phyloP scores from a whole-genome alignment of 805 yeast genomes.

The Tetrapisispora fleetii region DNA sequence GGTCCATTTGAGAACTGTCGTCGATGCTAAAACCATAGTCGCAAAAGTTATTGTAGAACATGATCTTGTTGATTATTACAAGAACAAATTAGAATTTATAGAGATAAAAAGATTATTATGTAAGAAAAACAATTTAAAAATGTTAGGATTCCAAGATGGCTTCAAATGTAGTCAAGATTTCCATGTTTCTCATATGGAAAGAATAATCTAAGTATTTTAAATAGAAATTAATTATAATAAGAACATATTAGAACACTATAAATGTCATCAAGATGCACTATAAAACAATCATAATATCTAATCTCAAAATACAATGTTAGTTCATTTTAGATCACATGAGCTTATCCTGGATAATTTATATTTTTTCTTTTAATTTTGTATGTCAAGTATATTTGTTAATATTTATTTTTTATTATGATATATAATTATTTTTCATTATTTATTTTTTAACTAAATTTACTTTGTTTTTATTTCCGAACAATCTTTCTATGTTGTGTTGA shows the following conservation, averaged over 20 bases:
- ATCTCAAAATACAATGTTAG: too few relatives aligned
- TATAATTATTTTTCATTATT: too few relatives aligned
- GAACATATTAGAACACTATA: too few relatives aligned
- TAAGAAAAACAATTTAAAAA: conserved; percentile 15
- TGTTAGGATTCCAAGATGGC: conserved; percentile 31
- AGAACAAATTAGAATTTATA: conserved; percentile 31
- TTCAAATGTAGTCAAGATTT: conserved; percentile 34
- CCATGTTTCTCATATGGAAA: conserved; percentile 26
- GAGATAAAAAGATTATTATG: conserved; percentile 19
- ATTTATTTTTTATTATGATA: background rate
- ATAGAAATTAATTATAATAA: background rate
- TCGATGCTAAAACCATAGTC: conserved; percentile 11
- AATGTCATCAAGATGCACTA: too few relatives aligned
- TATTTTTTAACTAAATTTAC: too few relatives aligned
- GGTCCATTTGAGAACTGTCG: conserved; percentile 11
- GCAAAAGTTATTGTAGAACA: conserved; percentile 44
- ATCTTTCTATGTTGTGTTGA: too few relatives aligned
- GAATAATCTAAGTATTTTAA: background rate
- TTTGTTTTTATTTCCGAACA: too few relatives aligned
- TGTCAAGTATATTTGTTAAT: too few relatives aligned
- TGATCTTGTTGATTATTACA: conserved; percentile 37
- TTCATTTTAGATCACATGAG: too few relatives aligned
- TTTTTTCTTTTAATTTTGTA: too few relatives aligned
- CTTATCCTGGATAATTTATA: too few relatives aligned
- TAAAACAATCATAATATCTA: too few relatives aligned